phyloP scores from a whole-genome alignment of 2,329 filamentous ascomycete genomes.

The Colletotrichum siamense region DNA sequence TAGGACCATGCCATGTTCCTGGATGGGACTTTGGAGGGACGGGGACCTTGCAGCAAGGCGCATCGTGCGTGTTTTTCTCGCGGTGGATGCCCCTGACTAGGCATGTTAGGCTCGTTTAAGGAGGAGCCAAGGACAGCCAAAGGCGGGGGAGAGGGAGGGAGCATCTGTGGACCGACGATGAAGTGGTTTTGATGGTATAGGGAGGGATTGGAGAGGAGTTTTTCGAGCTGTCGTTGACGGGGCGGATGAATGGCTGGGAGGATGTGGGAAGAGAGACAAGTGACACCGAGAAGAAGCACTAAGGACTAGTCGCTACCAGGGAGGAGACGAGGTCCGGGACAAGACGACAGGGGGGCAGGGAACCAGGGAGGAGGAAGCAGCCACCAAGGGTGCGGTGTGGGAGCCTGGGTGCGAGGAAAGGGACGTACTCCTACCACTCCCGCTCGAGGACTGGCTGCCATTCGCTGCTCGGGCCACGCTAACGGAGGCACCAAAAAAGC shows the following conservation, averaged over 20 bases:
- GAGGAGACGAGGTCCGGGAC: conserved; percentile 15
- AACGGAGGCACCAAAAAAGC: neutral
- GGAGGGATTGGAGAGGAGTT: conserved; percentile 20
- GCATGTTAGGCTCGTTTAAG: conserved; percentile 1
- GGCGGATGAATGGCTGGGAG: conserved; percentile 19
- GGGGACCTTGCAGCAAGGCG: conserved; percentile 20
- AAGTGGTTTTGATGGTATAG: conserved; percentile 5
- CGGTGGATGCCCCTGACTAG: conserved; percentile 19
- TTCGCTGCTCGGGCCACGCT: neutral
- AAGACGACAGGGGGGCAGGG: conserved; percentile 1
- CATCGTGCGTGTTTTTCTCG: conserved; percentile 10
- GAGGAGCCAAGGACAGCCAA: conserved; percentile 17
- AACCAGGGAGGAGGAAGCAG: neutral
- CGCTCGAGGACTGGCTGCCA: neutral
- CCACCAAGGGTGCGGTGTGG: neutral
- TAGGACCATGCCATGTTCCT: conserved; percentile 6
- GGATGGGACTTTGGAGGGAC: conserved; percentile 6
- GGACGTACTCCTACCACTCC: conserved; percentile 11
- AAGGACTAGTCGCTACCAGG: neutral
- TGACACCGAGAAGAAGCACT: conserved; percentile 16
- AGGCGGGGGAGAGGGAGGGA: conserved; percentile 12
- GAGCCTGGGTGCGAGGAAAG: neutral
- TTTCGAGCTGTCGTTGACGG: conserved; percentile 17
- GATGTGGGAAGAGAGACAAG: conserved; percentile 16
- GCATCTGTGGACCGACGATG: conserved; percentile 1